Evolutionary conservation across 805 yeast genomes (phyloP), one percentile per base, ranked within the genome.

Genomic region (Saccharomyces kudriavzevii): DNA sequence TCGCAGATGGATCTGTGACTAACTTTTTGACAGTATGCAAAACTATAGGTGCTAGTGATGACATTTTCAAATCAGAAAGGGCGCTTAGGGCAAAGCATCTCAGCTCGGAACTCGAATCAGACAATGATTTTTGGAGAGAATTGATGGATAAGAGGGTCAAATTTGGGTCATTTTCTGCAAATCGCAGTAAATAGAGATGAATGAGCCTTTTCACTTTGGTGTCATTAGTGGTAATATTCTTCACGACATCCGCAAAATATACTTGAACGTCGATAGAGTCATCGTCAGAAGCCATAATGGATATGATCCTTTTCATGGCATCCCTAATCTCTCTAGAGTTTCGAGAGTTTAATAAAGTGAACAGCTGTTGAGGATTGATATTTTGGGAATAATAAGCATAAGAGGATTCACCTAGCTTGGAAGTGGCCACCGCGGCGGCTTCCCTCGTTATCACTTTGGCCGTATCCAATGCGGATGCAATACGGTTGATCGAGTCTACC

Each of bases 91-190:
- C 85, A 53, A 88, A 73, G 2, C 91, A 79, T 57, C 98, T 74
- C 17, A 78, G 74, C 10, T 80, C 77, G 1, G 95, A 85, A 56
- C 78, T 79, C 58, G 82, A 81, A 60, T 89, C 96, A 9, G 78
- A 74, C 28, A 92, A 70, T 1, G 89, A 77, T 69, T 87, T 89
- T 68, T 94, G 99, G 49, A 94, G 87, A 0, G 97, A 87, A 68
- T 94, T 94, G 58, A 94, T 87, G 0, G 96, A 83, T 48, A 94
- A 74, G 22, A 94, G 76, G 2, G 98, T 94, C n/a, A 88, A 78
- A 66, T 91, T 96, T 9, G 94, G 96, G 60, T 89, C 91, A 52
- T 75, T 69, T 57, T 89, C 95, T 25, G 96, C 94, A 66, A 82
- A 89, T 53, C 87, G 77, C 46, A 84, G 72, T 49, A 94, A 71